Evolutionary conservation across 2,329 filamentous ascomycete genomes (phyloP).

Genomic region (Domatiomyces catenatus): DNA sequence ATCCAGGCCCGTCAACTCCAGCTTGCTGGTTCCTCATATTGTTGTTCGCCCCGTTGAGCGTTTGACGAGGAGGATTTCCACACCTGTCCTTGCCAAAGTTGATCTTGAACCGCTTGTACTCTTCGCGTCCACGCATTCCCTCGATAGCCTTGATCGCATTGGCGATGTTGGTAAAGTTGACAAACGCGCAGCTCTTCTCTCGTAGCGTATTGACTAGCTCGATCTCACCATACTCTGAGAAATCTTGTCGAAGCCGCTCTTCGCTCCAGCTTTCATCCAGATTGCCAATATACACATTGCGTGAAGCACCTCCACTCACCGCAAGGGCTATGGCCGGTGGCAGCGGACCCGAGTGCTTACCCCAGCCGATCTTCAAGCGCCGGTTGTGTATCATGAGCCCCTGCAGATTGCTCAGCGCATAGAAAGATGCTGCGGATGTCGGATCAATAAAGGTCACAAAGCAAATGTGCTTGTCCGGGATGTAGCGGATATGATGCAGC

Average conservation of each 20-base stretch:
- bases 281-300: slow-evolving; percentile 97
- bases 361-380: slow-evolving; percentile 96
- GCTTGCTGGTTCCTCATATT: slow-evolving; percentile 36
- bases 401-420: slow-evolving; percentile 90
- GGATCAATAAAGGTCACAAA: slow-evolving; percentile 99
- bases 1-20: slow-evolving; percentile 38
- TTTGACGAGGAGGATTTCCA: slow-evolving; percentile 85
- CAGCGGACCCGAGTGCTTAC: slow-evolving; percentile 92
- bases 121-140: slow-evolving; percentile 81
- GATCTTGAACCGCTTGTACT: slow-evolving; percentile 98
- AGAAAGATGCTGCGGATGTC: slow-evolving; percentile 93
- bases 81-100: slow-evolving; percentile 99
- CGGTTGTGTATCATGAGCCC: slow-evolving; percentile 99
- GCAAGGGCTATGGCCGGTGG: slow-evolving; percentile 91
- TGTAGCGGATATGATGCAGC: slow-evolving; percentile 95
- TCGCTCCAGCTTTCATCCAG: slow-evolving; percentile 95
- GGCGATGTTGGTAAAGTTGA: slow-evolving; percentile 99
- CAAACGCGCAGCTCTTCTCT: slow-evolving; percentile 98
- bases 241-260: slow-evolving; percentile 87
- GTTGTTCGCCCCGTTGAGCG: slow-evolving; percentile 44
- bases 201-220: slow-evolving; percentile 91
- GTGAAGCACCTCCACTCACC: slow-evolving; percentile 90
- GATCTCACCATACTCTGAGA: slow-evolving; percentile 93
- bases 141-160: slow-evolving; percentile 99
- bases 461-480: slow-evolving; percentile 99